Percentiles rank a stretch among this genome's conserved stretches.
phyloP scores from a whole-genome alignment of 257 asterid species.

The Plantago elongata region DNA sequence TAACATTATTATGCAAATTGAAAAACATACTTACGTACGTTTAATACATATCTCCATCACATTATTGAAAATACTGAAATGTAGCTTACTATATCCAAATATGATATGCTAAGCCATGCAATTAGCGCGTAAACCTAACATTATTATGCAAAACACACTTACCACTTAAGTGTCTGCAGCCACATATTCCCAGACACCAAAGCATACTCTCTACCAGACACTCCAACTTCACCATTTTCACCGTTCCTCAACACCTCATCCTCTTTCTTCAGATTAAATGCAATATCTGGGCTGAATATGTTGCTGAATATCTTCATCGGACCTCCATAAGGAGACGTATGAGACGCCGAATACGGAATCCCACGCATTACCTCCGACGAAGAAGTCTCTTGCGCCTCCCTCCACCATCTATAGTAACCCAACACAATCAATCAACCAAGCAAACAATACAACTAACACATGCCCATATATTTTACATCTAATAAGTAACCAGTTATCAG shows the following conservation, averaged over 20 bases:
- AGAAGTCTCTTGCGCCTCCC: slow-evolving; percentile 76
- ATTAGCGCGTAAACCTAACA: slow-evolving; percentile 11
- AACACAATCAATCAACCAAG: slow-evolving; percentile 17
- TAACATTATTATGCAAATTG: too few species aligned
- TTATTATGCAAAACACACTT: slow-evolving; percentile 14
- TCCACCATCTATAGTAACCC: slow-evolving; percentile 78
- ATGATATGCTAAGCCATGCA: slow-evolving; percentile 11
- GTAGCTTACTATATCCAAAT: slow-evolving; percentile 13
- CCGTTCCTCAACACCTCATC: slow-evolving; percentile 40
- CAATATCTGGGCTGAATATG: slow-evolving; percentile 72
- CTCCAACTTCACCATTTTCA: slow-evolving; percentile 60
- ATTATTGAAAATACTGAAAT: slow-evolving; percentile 8
- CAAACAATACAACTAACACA: slow-evolving; percentile 1
- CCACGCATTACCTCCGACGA: slow-evolving; percentile 45
- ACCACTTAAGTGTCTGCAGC: slow-evolving; percentile 90
- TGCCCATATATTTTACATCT: not conserved
- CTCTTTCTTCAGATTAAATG: slow-evolving; percentile 71
- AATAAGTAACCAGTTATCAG: slow-evolving; percentile 1
- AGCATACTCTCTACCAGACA: slow-evolving; percentile 78
- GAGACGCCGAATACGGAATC: slow-evolving; percentile 60
- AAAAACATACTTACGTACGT: too few species aligned
- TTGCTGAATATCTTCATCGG: slow-evolving; percentile 84
- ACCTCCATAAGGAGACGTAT: slow-evolving; percentile 63
- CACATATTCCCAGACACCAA: slow-evolving; percentile 79
- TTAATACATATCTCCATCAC: slow-evolving; percentile 5